phyloP scores from a whole-genome alignment of 805 yeast genomes.

The Metschnikowia continentalis region DNA sequence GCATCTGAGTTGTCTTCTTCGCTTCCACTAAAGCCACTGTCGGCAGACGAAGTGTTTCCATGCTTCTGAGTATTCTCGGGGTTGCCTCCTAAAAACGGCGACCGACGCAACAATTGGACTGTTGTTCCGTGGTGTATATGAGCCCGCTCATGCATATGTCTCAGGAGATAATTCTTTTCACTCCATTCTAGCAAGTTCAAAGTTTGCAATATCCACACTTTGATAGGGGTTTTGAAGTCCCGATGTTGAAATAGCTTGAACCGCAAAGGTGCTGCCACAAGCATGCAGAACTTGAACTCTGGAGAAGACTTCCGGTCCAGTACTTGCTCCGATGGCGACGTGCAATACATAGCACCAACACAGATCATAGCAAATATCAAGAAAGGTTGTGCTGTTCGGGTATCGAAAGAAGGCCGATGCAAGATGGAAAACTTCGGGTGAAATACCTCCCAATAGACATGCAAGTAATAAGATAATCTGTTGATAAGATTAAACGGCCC shows the following conservation, averaged over 20 bases:
- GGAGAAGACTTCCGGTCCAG: conserved; percentile 21
- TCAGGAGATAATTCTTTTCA: conserved; percentile 67
- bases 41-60: conserved; percentile 18
- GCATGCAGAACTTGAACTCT: conserved; percentile 40
- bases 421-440: conserved; percentile 58
- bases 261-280: conserved; percentile 56
- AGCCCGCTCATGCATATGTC: conserved; percentile 74
- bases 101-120: conserved; percentile 69
- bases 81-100: conserved; percentile 72
- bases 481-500: conserved; percentile 26
- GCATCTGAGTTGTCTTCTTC: conserved; percentile 27
- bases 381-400: conserved; percentile 44
- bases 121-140: conserved; percentile 87
- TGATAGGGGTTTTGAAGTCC: conserved; percentile 73
- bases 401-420: conserved; percentile 56
- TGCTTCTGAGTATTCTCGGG: conserved; percentile 38
- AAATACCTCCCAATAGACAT: conserved; percentile 53
- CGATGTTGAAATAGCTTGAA: conserved; percentile 66
- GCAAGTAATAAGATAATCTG: conserved; percentile 34
- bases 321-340: conserved; percentile 24
- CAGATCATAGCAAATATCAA: conserved; percentile 52
- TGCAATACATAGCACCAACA: conserved; percentile 48
- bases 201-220: conserved; percentile 72
- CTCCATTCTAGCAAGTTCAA: conserved; percentile 70
- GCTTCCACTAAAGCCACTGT: conserved; percentile 28